Percentiles rank a stretch among this genome's conserved stretches.
Conservation (phyloP, 2,329 filamentous ascomycete genomes). For the Arthrobotrys entomopaga region DNA sequence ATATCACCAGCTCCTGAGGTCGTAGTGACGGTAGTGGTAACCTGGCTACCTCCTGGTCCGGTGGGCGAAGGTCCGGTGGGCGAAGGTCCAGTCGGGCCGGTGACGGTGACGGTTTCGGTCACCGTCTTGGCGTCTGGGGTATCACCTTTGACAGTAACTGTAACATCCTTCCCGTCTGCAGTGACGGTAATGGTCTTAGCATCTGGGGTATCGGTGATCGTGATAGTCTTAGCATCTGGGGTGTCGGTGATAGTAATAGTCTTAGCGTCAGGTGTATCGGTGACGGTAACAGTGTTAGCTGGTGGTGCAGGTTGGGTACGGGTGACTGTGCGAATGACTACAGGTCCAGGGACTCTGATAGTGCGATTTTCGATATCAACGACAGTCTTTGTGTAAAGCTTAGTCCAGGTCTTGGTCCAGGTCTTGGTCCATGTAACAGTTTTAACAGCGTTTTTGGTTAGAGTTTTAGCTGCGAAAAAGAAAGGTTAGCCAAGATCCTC, state of each 20-base stretch:
- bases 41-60: not conserved
- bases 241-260: not conserved
- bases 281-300: not conserved
- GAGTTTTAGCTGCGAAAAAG: not conserved
- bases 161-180: not conserved
- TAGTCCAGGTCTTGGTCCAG: not conserved
- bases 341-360: not conserved
- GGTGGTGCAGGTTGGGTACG: not conserved
- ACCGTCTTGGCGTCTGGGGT: slow-evolving; percentile 1
- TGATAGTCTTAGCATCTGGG: not conserved
- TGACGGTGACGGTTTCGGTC: not conserved
- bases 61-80: not conserved
- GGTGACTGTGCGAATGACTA: not conserved
- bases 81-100: not conserved
- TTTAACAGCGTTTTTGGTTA: not conserved
- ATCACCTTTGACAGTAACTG: not conserved
- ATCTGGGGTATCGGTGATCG: not conserved
- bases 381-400: not conserved
- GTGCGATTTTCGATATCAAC: not conserved
- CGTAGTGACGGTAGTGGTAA: not conserved
- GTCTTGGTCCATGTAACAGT: not conserved
- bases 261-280: not conserved
- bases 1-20: not conserved
- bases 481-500: not conserved
- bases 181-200: not conserved